Evolutionary conservation across 148 eudicot genomes (phyloP), one percentile per base, ranked within the genome.

Genomic region (Silene uniflora): DNA sequence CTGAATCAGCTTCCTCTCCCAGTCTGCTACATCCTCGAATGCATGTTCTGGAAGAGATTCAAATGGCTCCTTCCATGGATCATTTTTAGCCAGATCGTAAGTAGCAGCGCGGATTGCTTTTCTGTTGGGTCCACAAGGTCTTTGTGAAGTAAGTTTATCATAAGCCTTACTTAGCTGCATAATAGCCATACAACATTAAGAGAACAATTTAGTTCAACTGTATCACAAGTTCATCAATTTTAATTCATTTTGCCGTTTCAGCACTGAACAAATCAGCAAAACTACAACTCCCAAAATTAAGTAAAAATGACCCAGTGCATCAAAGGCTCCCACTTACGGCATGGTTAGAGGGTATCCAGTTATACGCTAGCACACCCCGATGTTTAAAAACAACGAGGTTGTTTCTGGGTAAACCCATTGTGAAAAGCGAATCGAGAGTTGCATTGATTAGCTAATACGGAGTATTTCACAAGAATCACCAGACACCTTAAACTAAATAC

Each of bases 41-140:
- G 97, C 98, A 76, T 88, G 62, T 18, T 85, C 98, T 0, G 93
- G 88, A 74, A 93, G 94, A 75, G 58, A 82, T 81, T 91, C 98
- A 77, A 93, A 88, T 44, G 97, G 88, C 83, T 93, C 96, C 81
- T 93, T 90, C 85, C 88, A 81, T 4, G 85, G 83, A 52, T 88
- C 89, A n/a, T 82, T 79, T 79, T 93, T 91, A 12, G 92, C 93
- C 80, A 93, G 82, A 86, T 93, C 98, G 80, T 90, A 93, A 25
- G 98, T 93, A 17, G 98, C 97, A 27, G 89, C 98, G 35, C 93
- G 89, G 55, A 93, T 90, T 24, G 98, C 95, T 62, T 66, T 84
- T 81, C 77, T 91, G 84, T 86, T 93, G 13, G 98, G 98, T 12
- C 98, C 98, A 79, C 98, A 93, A 23, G 97, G 97, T 78, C 98